These are phyloP conservation scores for Cyclotella kingstonii DNA, from an alignment of 108 stramenopile species.

Conservation along the genomic window DNA sequence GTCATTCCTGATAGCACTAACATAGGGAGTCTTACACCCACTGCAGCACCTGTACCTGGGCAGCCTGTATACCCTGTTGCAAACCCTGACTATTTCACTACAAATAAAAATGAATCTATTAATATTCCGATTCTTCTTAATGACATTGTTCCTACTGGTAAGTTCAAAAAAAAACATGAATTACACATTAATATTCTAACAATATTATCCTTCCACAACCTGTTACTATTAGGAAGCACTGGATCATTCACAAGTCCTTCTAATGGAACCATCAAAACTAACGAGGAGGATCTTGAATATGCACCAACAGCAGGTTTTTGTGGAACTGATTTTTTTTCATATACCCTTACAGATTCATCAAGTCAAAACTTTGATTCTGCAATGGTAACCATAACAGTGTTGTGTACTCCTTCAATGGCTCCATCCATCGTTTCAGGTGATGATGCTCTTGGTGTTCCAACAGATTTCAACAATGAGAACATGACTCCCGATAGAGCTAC, in stretches of 20 bases:
- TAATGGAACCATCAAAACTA: constrained; percentile 2
- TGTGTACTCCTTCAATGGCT: neutral
- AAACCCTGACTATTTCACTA: constrained; percentile 15
- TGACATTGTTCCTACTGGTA: neutral
- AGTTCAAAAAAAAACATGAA: neutral
- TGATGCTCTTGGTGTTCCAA: neutral
- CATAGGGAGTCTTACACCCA: neutral
- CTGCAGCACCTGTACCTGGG: neutral
- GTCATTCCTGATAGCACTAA: neutral
- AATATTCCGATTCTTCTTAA: constrained; percentile 1
- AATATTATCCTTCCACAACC: neutral
- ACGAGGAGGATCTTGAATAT: constrained; percentile 4
- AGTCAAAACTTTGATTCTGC: no score
- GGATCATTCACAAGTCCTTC: constrained; percentile 2
- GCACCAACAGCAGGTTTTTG: no score
- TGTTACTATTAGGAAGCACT: constrained; percentile 2
- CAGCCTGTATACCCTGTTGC: no score
- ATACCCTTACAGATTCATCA: no score
- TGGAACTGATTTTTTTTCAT: no score
- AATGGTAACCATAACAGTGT: no score
- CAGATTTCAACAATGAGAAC: neutral
- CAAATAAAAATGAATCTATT: constrained; percentile 8
- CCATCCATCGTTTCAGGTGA: neutral
- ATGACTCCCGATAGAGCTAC: no score
- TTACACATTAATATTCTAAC: neutral